Evolutionary conservation across 352 stramenopile genomes (phyloP), one percentile per base, ranked within the genome.

Genomic region (Globisporangium perplexum): DNA sequence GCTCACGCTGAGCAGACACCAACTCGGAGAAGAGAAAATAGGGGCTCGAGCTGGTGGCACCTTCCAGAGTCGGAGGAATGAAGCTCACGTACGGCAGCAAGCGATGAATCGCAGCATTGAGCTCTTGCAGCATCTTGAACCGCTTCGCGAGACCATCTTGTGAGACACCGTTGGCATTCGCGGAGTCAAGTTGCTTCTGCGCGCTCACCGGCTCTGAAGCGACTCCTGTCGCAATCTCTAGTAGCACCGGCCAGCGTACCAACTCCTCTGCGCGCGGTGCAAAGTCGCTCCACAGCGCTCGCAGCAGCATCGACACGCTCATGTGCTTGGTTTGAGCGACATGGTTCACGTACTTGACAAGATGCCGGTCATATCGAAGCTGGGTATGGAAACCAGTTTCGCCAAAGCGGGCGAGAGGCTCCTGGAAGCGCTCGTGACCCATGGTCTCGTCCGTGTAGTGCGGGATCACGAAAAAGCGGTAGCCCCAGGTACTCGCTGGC

Each of bases 311-410:
- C 1, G 65, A 74, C 7, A 65, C 49, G 31, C 50, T 80, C 23
- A 90, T 39, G n/a, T 76, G 57, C 39, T 87, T 84, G 8, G 53
- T 50, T 39, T 71, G 52, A 4, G 68, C 65, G 24, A 70, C 69
- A 39, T 87, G 81, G 66, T 93, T 93, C 20, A 88, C 68, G 53
- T 83, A 93, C 53, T 88, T 81, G 47, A 88, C 71, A 4, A 93
- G 38, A 35, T 93, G 75, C 12, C 79, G 66, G 53, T 90, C 77
- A 35, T 87, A 65, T 1, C 74, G 74, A 3, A 62, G 57, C 35
- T 69, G 38, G 12, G 65, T 49, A 4, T 56, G 60, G n/a, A 26
- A 42, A 35, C 51, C 41, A 12, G 33, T 50, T 15, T 68, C 66
- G 38, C 51, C 38, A 38, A 70, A 68, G 24, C 55, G 60, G 20